A percentile compares a stretch with the other conserved stretches of the same genome.
These are phyloP conservation scores for Capsicum pubescens DNA, from an alignment of 257 asterid genomes.

Conservation along the genomic window DNA sequence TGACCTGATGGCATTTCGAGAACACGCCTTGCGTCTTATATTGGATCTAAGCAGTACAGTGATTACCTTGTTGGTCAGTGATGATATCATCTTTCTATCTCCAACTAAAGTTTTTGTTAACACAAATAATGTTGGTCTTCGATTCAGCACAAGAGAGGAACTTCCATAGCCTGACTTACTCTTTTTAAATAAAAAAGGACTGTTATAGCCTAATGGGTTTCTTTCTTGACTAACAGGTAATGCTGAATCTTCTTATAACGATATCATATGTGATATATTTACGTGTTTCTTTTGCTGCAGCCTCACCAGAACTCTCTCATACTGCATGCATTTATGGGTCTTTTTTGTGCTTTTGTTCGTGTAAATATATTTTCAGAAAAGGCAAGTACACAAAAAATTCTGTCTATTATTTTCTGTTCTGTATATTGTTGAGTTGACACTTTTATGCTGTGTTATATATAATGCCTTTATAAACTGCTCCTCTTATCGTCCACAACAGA, in stretches of 20 bases:
- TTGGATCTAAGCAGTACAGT: constrained; percentile 98
- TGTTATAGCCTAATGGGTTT: neutral
- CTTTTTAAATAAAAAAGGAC: neutral
- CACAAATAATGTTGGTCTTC: neutral
- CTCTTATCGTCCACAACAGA: constrained; percentile 49
- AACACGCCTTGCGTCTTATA: constrained; percentile 96
- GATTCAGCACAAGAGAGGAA: constrained; percentile 11
- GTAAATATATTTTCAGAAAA: constrained; percentile 92
- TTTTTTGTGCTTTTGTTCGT: constrained; percentile 98
- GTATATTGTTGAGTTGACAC: constrained; percentile 24
- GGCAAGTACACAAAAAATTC: constrained; percentile 54
- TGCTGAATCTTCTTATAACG: constrained; percentile 1
- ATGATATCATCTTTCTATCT: constrained; percentile 30
- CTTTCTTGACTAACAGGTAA: constrained; percentile 14
- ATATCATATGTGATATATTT: constrained; percentile 17
- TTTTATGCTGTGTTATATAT: neutral
- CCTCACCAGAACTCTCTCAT: constrained; percentile 97
- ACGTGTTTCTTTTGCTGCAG: constrained; percentile 60
- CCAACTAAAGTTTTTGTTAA: neutral
- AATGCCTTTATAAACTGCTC: constrained; percentile 13
- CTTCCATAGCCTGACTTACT: neutral
- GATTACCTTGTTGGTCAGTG: constrained; percentile 93
- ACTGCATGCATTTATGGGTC: constrained; percentile 97
- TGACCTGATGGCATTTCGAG: constrained; percentile 97
- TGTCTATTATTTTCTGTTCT: constrained; percentile 19